Evolutionary conservation across 2,329 filamentous ascomycete genomes (phyloP), one percentile per base, ranked within the genome.

Genomic region (Cladosporium cucumerinum): DNA sequence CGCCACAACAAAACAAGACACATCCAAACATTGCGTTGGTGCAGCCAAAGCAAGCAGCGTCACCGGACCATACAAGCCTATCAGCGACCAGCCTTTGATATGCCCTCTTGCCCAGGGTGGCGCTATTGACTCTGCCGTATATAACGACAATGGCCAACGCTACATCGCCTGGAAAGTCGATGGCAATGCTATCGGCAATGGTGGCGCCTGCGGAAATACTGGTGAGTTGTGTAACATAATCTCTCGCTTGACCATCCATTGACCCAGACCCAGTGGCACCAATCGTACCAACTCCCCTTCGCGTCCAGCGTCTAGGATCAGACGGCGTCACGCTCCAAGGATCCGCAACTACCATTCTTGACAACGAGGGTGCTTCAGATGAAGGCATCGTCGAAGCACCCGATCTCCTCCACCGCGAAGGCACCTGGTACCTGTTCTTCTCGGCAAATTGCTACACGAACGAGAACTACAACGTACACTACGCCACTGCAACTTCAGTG

Each of bases 361-460:
- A 75, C 63, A 72, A 75, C 63, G 25, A 63, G 14, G 74, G 75
- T 36, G 65, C 66, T 7, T 52, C 66, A 16, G 75, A 77, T 54
- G 64, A 73, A 43, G 74, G 74, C 32, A 71, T 76, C 30, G 58
- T 76, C 58, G 75, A 77, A 61, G 74, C 74, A 5, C 75, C 75
- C 0, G 67, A 68, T 1, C 66, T 77, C 16, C 67, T 71, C 34
- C 72, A 73, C 26, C 67, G 65, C 23, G 65, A 68, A n/a, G 72
- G 66, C 30, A 69, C 57, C 28, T 74, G 70, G 62, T 58, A 72
- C 32, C 69, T 75, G 34, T 75, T 74, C 65, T 75, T 73, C 71
- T 69, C 66, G 36, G 66, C 59, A 25, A 70, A 70, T 23, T 74
- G 70, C 66, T 74, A 69, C 58, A 57, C 63, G 1, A 68, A 63